These are phyloP conservation scores for Pistacia integerrima DNA, from an alignment of 345 rosid genomes.

Conservation along the genomic window DNA sequence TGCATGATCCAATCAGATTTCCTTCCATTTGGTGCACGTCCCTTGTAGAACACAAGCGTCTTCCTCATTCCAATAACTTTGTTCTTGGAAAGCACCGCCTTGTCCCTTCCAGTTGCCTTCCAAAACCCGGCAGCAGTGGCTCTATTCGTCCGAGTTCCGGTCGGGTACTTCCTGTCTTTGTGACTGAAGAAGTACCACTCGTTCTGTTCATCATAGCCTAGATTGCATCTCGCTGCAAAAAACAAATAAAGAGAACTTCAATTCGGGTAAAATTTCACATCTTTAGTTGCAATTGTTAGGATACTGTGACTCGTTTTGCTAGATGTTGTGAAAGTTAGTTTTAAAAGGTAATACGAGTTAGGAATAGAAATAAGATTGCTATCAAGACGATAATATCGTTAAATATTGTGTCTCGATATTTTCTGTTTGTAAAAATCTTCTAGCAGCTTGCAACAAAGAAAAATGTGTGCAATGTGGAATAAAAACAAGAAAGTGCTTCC, in stretches of 20 bases:
- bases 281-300: too few species aligned
- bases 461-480: too few species aligned
- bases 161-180: constrained; percentile 95
- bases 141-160: constrained; percentile 88
- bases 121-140: constrained; percentile 94
- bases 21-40: constrained; percentile 93
- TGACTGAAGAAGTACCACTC: constrained; percentile 99
- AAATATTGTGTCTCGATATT: too few species aligned
- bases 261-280: too few species aligned
- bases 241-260: not conserved
- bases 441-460: too few species aligned
- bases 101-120: constrained; percentile 98
- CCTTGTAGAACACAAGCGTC: constrained; percentile 88
- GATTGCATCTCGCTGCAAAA: constrained; percentile 68
- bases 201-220: constrained; percentile 78
- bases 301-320: too few species aligned
- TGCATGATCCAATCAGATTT: constrained; percentile 97
- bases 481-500: too few species aligned
- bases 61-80: constrained; percentile 87
- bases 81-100: constrained; percentile 81
- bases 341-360: too few species aligned
- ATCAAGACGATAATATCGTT: too few species aligned
- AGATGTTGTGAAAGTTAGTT: too few species aligned
- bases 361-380: too few species aligned
- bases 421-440: too few species aligned